Evolutionary conservation across 129 eudicot genomes (phyloP).

Genomic region (Flaveria sonorensis): DNA sequence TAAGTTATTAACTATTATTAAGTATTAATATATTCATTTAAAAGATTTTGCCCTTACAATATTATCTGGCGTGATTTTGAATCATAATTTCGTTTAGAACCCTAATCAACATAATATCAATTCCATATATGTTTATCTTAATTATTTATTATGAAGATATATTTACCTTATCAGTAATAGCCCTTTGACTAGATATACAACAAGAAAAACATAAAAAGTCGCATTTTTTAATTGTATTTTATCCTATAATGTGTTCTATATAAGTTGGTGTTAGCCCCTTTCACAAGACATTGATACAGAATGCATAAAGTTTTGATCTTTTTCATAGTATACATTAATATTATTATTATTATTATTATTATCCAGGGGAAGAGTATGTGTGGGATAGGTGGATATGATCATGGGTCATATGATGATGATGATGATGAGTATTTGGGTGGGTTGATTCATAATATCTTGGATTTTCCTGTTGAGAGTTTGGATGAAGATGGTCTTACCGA

Average conservation of each 20-base stretch:
- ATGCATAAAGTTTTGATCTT: not conserved
- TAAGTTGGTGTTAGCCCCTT: not conserved
- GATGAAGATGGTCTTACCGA: slow-evolving; percentile 53
- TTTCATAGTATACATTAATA: not conserved
- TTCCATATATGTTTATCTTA: not conserved
- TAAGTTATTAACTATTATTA: not conserved
- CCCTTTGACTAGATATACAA: not conserved
- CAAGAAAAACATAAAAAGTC: slow-evolving; percentile 18
- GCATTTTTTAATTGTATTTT: not conserved
- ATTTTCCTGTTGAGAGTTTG: slow-evolving; percentile 54
- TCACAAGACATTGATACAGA: not conserved
- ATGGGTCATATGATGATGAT: slow-evolving; percentile 29
- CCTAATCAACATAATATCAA: not conserved
- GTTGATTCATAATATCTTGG: slow-evolving; percentile 38
- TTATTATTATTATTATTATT: not conserved
- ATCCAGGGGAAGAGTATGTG: slow-evolving; percentile 31
- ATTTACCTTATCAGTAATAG: slow-evolving; percentile 15
- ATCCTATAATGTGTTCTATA: slow-evolving; percentile 1
- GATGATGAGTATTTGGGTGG: slow-evolving; percentile 38
- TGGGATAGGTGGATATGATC: slow-evolving; percentile 17
- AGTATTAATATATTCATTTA: not conserved
- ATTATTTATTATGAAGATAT: not conserved
- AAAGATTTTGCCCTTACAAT: slow-evolving; percentile 3
- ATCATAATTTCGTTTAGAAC: not conserved
- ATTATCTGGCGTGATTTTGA: not conserved